phyloP scores from a whole-genome alignment of 2,329 filamentous ascomycete species.

The Apiospora hydei region DNA sequence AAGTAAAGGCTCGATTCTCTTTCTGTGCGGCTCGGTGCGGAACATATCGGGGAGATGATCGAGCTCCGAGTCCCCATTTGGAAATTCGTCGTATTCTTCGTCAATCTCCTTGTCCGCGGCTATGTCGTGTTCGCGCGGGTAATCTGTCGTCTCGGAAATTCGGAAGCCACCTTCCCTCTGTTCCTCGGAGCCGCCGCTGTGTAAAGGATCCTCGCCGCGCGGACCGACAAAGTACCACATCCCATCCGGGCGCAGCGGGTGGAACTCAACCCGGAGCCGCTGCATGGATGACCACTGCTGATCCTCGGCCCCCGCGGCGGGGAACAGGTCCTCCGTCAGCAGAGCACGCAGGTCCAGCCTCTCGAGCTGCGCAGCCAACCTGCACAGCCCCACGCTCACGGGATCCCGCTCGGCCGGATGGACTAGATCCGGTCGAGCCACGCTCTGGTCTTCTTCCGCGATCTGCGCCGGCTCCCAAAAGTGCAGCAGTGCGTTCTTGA shows the following conservation, averaged over 20 bases:
- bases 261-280: constrained; percentile 34
- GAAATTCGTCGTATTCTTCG: constrained; percentile 26
- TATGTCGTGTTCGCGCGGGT: constrained; percentile 31
- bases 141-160: constrained; percentile 33
- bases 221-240: constrained; percentile 38
- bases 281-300: constrained; percentile 34
- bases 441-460: constrained; percentile 26
- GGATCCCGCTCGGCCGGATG: constrained; percentile 32
- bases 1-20: constrained; percentile 36
- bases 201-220: constrained; percentile 32
- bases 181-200: constrained; percentile 26
- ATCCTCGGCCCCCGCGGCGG: constrained; percentile 21
- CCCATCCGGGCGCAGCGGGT: constrained; percentile 33
- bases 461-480: constrained; percentile 28
- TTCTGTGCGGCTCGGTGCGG: constrained; percentile 32
- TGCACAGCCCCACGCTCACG: constrained; percentile 33
- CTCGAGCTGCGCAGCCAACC: constrained; percentile 32
- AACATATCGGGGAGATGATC: constrained; percentile 33
- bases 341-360: constrained; percentile 34
- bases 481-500: constrained; percentile 31
- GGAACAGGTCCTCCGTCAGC: constrained; percentile 33
- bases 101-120: constrained; percentile 29
- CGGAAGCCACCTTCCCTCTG: constrained; percentile 28
- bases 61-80: constrained; percentile 25
- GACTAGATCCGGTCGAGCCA: constrained; percentile 33